A percentile compares a stretch with the other conserved stretches of the same genome.
These are phyloP conservation scores for Turnera subulata DNA, from an alignment of 345 rosid species.

Conservation along the genomic window DNA sequence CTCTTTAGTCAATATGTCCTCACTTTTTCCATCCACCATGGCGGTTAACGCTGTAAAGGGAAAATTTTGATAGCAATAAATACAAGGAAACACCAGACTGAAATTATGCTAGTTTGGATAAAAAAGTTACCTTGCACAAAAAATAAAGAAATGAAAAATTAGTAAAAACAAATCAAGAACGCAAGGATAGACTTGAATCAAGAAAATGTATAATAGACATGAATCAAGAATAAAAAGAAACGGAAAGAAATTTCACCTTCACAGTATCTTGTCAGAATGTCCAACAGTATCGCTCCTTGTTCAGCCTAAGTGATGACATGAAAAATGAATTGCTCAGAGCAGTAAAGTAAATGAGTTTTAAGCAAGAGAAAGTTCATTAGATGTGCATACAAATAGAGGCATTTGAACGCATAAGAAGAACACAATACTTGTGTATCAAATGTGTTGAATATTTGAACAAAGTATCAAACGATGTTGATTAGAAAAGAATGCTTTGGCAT, in stretches of 20 bases:
- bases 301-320: slow-evolving; percentile 72
- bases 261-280: slow-evolving; percentile 84
- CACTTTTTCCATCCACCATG: slow-evolving; percentile 84
- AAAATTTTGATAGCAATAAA: slow-evolving; percentile 11
- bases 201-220: neutral
- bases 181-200: neutral
- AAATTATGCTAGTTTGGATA: too few relatives aligned
- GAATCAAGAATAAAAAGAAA: slow-evolving; percentile 5
- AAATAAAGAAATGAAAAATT: too few relatives aligned
- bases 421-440: too few relatives aligned
- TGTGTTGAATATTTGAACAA: too few relatives aligned
- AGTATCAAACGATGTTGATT: too few relatives aligned
- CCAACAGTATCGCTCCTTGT: slow-evolving; percentile 90
- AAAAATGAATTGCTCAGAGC: slow-evolving; percentile 5
- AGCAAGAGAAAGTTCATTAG: too few relatives aligned
- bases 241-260: slow-evolving; percentile 52
- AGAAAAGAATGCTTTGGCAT: too few relatives aligned
- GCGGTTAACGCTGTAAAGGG: slow-evolving; percentile 71
- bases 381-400: too few relatives aligned
- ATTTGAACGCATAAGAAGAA: too few relatives aligned
- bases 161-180: neutral
- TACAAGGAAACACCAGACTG: too few relatives aligned
- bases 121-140: too few relatives aligned
- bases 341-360: slow-evolving; percentile 11
- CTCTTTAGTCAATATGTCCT: slow-evolving; percentile 91